Conservation (phyloP, 805 yeast species). For the Pichia nanzhaoensis region DNA sequence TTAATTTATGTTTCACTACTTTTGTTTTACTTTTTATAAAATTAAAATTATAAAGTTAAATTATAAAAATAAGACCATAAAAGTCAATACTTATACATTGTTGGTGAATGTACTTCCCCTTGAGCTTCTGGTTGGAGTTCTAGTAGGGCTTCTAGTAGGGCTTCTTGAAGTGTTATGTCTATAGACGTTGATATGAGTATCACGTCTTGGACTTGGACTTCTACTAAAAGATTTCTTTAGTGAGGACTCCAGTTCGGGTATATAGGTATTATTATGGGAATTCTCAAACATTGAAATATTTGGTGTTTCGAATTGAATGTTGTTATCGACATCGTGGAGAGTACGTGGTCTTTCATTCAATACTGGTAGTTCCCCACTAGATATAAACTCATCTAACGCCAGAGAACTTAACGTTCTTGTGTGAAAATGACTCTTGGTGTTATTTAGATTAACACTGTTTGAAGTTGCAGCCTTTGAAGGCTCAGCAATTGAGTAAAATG, state of each 20-base stretch:
- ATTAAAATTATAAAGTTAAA: no score
- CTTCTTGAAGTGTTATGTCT: slow-evolving; percentile 4
- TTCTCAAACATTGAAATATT: slow-evolving; percentile 20
- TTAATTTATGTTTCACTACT: no score
- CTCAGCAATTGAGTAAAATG: slow-evolving; percentile 17
- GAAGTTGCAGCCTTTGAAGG: slow-evolving; percentile 19
- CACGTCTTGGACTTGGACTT: slow-evolving; percentile 9
- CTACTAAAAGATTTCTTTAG: slow-evolving; percentile 3
- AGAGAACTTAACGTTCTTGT: slow-evolving; percentile 21
- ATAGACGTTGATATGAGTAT: not conserved
- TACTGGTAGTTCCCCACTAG: slow-evolving; percentile 19
- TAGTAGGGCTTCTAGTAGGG: slow-evolving; percentile 3
- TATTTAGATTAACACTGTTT: slow-evolving; percentile 10
- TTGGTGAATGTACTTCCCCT: not conserved
- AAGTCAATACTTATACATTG: not conserved
- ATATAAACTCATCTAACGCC: slow-evolving; percentile 25
- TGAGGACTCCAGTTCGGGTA: slow-evolving; percentile 3
- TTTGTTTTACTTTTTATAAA: no score
- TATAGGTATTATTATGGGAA: slow-evolving; percentile 9
- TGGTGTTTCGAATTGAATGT: slow-evolving; percentile 8
- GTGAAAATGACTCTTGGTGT: slow-evolving; percentile 17
- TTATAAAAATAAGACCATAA: not conserved
- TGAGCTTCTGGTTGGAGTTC: slow-evolving; percentile 9
- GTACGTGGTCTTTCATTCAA: slow-evolving; percentile 12
- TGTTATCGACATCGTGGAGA: not conserved